Conservation (phyloP, 179 eudicot species). For the Spergularia azorica region DNA sequence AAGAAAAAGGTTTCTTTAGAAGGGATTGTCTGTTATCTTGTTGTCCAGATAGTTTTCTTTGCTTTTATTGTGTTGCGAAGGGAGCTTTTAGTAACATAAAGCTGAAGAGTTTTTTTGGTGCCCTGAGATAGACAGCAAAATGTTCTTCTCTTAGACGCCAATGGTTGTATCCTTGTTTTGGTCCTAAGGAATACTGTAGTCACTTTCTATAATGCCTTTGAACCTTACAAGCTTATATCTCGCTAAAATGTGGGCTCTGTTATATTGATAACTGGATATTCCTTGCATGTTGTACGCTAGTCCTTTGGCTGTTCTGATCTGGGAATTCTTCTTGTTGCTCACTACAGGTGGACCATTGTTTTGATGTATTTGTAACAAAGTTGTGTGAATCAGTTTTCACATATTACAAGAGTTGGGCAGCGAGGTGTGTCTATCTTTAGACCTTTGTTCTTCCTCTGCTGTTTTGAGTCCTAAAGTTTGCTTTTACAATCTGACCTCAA, state of each 20-base stretch:
- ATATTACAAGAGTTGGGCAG: conserved; percentile 94
- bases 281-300: conserved; percentile 9
- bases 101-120: no score
- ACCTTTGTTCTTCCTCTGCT: neutral
- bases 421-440: conserved; percentile 53
- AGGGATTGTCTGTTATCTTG: no score
- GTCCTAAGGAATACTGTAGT: neutral
- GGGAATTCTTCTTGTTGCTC: conserved; percentile 16
- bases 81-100: no score
- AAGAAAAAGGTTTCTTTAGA: no score
- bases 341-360: conserved; percentile 91
- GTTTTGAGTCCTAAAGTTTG: conserved; percentile 6
- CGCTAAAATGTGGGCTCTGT: neutral
- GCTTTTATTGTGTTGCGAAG: no score
- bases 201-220: neutral
- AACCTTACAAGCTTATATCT: neutral
- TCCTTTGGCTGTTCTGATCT: conserved; percentile 10
- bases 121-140: no score
- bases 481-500: conserved; percentile 3
- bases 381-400: conserved; percentile 79
- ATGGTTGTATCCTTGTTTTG: no score
- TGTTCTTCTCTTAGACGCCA: no score
- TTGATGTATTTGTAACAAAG: conserved; percentile 83
- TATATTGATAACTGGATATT: conserved; percentile 1
- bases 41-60: no score